Evolutionary conservation across 768 basidiomycete species (phyloP), one percentile per base, ranked within the genome.

Genomic region (Leccinellum rugosiceps): DNA sequence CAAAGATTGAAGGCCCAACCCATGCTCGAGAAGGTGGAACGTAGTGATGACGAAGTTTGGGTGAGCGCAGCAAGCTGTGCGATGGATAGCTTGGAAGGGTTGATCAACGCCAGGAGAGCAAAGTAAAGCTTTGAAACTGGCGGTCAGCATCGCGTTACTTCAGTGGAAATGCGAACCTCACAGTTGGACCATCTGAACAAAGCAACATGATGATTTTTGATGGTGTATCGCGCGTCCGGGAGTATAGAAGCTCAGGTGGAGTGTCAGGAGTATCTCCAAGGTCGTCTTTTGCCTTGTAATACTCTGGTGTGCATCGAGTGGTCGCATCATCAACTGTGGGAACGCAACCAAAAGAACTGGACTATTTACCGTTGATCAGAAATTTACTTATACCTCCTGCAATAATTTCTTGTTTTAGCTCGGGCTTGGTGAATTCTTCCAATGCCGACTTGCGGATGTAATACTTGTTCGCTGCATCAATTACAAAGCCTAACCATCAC

Each of bases 31-130:
- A 74, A 64, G 1, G 73, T 66, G 38, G 47, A 51, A 6, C 65
- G 63, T 41, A 74, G 53, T 9, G 61, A 65, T 9, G 53, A 10
- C 1, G 72, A 60, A 2, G 66, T 63, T 53, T 72, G 66, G 44
- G 68, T 60, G 0, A 74, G 61, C 17, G 72, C 55, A 19, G 73
- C 73, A 7, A 74, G 63, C 45, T 72, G 68, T 17, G 66, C 55
- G 38, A 74, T 56, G 17, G 73, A 69, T 15, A 72, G 35, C 13
- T 55, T 64, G 4, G 64, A 62, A 11, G 73, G 73, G 28, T 21
- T 34, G 14, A 66, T 44, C 30, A 74, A 53, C 11, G 70, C 68
- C 31, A 64, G 53, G 19, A 66, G 55, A n/a, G 68, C 70, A 35
- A 68, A 67, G 53, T 70, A 74, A n/a, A 73, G 52, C 68, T 69